Conservation (phyloP, 2,329 filamentous ascomycete species). For the Periconia digitata region DNA sequence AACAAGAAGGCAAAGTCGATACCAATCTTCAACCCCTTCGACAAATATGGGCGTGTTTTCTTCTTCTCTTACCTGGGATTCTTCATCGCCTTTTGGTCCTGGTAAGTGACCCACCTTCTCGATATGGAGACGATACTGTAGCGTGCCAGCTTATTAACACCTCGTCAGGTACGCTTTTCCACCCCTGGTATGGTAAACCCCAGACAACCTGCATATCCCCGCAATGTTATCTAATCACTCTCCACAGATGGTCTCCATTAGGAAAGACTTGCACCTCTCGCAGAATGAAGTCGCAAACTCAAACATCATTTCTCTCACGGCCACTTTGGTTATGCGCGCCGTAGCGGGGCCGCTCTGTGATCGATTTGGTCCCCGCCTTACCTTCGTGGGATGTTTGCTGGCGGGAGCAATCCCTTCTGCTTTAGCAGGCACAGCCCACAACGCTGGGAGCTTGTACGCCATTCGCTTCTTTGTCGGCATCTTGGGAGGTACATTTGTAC, state of each 20-base stretch:
- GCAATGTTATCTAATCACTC: slow-evolving; percentile 47
- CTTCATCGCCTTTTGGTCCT: slow-evolving; percentile 86
- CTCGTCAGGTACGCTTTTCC: slow-evolving; percentile 77
- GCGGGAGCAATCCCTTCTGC: slow-evolving; percentile 78
- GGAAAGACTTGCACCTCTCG: slow-evolving; percentile 72
- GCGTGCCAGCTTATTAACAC: slow-evolving; percentile 24
- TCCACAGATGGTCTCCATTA: slow-evolving; percentile 62
- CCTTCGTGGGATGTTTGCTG: slow-evolving; percentile 78
- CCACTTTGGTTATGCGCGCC: slow-evolving; percentile 69
- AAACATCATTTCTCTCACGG: slow-evolving; percentile 76
- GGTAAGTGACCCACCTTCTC: no score
- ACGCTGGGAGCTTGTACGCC: slow-evolving; percentile 66
- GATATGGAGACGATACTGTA: slow-evolving; percentile 2
- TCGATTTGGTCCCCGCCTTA: slow-evolving; percentile 75
- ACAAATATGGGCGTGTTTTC: slow-evolving; percentile 83
- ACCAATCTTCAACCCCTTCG: slow-evolving; percentile 74
- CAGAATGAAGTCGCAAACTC: slow-evolving; percentile 78
- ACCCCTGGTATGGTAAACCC: slow-evolving; percentile 61
- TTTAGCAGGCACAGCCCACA: slow-evolving; percentile 75
- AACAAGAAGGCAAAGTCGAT: slow-evolving; percentile 81
- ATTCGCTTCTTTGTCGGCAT: slow-evolving; percentile 81
- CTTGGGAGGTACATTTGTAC: slow-evolving; percentile 76
- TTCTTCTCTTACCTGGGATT: slow-evolving; percentile 89
- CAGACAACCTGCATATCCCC: slow-evolving; percentile 4
- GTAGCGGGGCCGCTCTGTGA: slow-evolving; percentile 84